A percentile compares a stretch with the other conserved stretches of the same genome.
Conservation (phyloP, 495 filamentous ascomycete genomes). For the Lophiostoma macrostomum region DNA sequence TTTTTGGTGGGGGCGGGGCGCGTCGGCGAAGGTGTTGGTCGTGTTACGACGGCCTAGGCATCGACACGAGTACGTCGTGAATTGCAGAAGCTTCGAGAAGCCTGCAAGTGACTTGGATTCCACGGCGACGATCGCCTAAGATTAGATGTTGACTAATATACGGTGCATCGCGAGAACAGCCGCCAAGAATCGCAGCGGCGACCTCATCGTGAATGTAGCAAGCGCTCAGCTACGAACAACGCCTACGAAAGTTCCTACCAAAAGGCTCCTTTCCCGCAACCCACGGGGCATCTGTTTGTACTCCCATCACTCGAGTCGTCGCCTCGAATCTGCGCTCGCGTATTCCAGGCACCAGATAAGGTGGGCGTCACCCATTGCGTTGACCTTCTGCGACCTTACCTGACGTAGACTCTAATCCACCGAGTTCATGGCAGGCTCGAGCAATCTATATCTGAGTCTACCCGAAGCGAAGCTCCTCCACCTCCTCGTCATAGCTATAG, state of each 20-base stretch:
- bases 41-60: background rate
- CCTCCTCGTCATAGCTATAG: constrained; percentile 5
- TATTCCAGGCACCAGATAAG: background rate
- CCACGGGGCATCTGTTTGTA: no score
- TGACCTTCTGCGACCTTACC: constrained; percentile 10
- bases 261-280: no score
- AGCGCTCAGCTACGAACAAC: no score
- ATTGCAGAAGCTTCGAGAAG: constrained; percentile 5
- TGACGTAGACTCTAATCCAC: constrained; percentile 11
- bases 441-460: constrained; percentile 10
- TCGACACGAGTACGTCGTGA: no score
- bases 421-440: constrained; percentile 26
- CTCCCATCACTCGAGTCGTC: no score
- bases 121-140: background rate
- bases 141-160: background rate
- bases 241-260: no score
- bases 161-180: background rate
- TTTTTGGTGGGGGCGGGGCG: constrained; percentile 27
- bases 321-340: background rate
- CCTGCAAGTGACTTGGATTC: background rate
- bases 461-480: constrained; percentile 21
- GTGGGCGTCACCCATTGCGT: background rate
- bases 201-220: no score
- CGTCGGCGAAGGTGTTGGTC: background rate
- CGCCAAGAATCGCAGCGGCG: background rate